Base-by-base conservation (phyloP, 1,284 basidiomycete species). In the Sporisorium exsertum region DNA sequence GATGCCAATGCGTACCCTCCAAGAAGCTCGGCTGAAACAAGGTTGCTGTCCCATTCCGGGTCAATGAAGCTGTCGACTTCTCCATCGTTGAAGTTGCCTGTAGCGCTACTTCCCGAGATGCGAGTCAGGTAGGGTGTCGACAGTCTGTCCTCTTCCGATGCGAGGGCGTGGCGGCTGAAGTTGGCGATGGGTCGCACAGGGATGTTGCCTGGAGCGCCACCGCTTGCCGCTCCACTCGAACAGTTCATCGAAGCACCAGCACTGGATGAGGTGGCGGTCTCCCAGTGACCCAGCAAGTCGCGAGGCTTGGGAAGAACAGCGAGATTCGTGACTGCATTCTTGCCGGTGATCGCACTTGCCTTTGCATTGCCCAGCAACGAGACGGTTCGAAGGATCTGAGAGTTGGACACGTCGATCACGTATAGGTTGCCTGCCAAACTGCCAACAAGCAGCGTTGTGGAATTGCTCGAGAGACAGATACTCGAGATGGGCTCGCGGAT, bases 331-430 rank as follows among this genome's bases (percentile, higher is more conserved):
- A 81, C 80, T 0, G 80, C 77, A 33, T 80, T 79, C 50, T 63
- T 58, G n/a, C 66, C 67, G 0, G 70, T 68, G 35, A 77, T 64
- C 0, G 77, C 67, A 8, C 65, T 64, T 3, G 62, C 52, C 18
- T 69, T 71, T 26, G 71, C 64, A 4, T 74, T 77, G n/a, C 68
- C 72, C 1, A 75, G 64, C 32, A 75, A 54, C 15, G 77, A 64
- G 74, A 97, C 90, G 18, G 91, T 92, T 37, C 94, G 92, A 29
- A 96, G 87, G 33, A 91, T 90, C 84, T 98, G 95, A 79, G 95
- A 93, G 1, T 95, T 96, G 1, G 92, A 90, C 37, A 96, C 89
- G 72, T 97, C 92, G 82, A 95, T 93, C 32, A 95, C 85, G 66
- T 93, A 90, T 53, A 97, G 90, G n/a, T 90, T 86, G 8, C 35